phyloP scores from a whole-genome alignment of 306 rosid genomes.

The Begonia loranthoides region DNA sequence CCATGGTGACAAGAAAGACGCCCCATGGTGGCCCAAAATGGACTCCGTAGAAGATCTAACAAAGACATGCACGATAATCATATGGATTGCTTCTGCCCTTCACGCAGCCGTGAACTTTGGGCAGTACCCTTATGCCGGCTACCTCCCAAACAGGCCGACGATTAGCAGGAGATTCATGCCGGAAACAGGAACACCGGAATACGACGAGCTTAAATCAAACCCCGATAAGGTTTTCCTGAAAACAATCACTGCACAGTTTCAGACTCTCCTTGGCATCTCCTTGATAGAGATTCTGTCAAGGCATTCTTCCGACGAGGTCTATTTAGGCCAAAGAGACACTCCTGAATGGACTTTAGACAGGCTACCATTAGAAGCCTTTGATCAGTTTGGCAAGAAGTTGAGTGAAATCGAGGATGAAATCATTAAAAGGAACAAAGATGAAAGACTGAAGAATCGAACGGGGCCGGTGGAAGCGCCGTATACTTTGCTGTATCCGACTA shows the following conservation, averaged over 20 bases:
- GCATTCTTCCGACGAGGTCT: constrained; percentile 70
- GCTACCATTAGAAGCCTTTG: constrained; percentile 26
- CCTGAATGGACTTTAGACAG: constrained; percentile 55
- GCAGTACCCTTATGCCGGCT: constrained; percentile 67
- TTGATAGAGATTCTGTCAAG: constrained; percentile 56
- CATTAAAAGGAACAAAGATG: constrained; percentile 27
- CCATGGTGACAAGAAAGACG: constrained; percentile 50
- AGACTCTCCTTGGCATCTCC: constrained; percentile 42
- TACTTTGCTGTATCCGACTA: constrained; percentile 42
- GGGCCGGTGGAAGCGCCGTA: constrained; percentile 59
- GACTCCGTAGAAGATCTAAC: constrained; percentile 33
- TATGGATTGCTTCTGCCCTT: constrained; percentile 61
- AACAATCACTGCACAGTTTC: constrained; percentile 36
- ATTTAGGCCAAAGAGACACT: constrained; percentile 52
- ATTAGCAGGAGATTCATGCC: constrained; percentile 39
- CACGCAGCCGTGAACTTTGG: constrained; percentile 81
- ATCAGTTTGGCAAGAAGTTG: constrained; percentile 31
- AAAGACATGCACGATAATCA: constrained; percentile 41
- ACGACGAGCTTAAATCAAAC: constrained; percentile 32
- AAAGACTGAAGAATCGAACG: constrained; percentile 24
- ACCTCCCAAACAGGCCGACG: constrained; percentile 46
- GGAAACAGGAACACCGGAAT: constrained; percentile 31
- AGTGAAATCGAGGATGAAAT: constrained; percentile 27
- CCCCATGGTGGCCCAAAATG: constrained; percentile 78
- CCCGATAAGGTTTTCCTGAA: constrained; percentile 51